A percentile compares a stretch with the other conserved stretches of the same genome.
Conservation (phyloP, 495 filamentous ascomycete genomes). For the Cladorrhinum samala region DNA sequence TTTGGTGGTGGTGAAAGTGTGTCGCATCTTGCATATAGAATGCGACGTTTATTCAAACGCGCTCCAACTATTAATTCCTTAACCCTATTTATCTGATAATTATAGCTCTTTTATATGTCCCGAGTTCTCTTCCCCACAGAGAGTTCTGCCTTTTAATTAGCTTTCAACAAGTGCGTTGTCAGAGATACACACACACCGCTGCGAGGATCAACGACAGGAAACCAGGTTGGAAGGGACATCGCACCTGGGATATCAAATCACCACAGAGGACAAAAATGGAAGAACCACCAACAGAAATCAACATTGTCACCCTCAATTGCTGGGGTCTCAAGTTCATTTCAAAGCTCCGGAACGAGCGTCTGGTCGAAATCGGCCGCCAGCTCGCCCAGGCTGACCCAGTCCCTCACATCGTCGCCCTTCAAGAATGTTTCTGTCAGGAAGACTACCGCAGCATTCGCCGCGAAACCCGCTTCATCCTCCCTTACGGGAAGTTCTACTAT, state of each 20-base stretch:
- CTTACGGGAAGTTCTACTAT: constrained; percentile 90
- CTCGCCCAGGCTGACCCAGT: constrained; percentile 59
- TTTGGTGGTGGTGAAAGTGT: too few relatives aligned
- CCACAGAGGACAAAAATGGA: constrained; percentile 23
- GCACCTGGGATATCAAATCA: not conserved
- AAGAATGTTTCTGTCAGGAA: constrained; percentile 92
- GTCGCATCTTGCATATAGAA: not conserved
- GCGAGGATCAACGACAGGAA: too few relatives aligned
- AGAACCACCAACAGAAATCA: constrained; percentile 48
- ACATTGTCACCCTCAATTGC: constrained; percentile 84
- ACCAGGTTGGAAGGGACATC: not conserved
- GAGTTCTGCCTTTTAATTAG: too few relatives aligned
- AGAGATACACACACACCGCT: too few relatives aligned
- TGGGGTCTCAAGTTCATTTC: constrained; percentile 92
- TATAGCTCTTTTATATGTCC: not conserved
- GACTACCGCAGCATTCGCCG: constrained; percentile 80
- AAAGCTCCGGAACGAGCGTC: constrained; percentile 69
- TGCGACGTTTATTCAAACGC: too few relatives aligned
- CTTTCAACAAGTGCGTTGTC: too few relatives aligned
- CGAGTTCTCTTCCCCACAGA: too few relatives aligned
- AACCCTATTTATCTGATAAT: too few relatives aligned
- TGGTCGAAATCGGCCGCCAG: constrained; percentile 74
- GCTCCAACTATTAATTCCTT: too few relatives aligned
- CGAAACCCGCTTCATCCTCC: constrained; percentile 70
- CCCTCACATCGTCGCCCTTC: constrained; percentile 84